Conservation (phyloP, 2,329 filamentous ascomycete genomes). For the Fusarium sp. region DNA sequence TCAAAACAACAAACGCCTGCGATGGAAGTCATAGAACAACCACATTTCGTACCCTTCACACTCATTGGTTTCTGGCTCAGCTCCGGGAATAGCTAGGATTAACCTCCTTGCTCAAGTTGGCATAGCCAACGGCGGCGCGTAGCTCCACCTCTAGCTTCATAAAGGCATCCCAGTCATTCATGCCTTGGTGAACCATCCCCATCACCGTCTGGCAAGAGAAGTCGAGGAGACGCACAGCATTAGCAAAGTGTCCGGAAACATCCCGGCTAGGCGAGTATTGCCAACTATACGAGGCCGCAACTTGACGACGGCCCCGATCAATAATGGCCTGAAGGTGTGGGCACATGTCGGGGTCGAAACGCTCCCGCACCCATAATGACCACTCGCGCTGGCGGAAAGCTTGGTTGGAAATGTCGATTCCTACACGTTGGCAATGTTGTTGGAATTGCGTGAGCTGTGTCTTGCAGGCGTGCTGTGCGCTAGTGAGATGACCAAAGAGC, state of each 20-base stretch:
- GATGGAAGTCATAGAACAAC: not conserved
- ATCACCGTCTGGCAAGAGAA: not conserved
- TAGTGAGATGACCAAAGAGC: not conserved
- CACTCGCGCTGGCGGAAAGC: not conserved
- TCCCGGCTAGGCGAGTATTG: not conserved
- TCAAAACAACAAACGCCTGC: not conserved
- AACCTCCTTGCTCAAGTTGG: not conserved
- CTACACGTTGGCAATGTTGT: too few species aligned
- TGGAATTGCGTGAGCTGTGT: not conserved
- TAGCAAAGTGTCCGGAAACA: not conserved
- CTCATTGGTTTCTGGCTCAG: not conserved
- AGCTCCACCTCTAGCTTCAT: not conserved
- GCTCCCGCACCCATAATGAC: not conserved
- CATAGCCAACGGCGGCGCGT: not conserved
- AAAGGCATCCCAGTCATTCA: not conserved
- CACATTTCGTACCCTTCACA: not conserved
- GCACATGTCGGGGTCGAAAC: not conserved
- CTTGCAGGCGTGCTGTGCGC: not conserved
- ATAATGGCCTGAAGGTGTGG: not conserved
- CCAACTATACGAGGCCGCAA: not conserved
- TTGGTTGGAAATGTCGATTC: not conserved
- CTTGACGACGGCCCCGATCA: not conserved
- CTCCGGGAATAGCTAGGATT: not conserved
- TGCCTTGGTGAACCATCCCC: not conserved
- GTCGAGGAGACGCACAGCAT: not conserved